Conservation (phyloP, 441 rosid species). For the Brassica balearica region DNA sequence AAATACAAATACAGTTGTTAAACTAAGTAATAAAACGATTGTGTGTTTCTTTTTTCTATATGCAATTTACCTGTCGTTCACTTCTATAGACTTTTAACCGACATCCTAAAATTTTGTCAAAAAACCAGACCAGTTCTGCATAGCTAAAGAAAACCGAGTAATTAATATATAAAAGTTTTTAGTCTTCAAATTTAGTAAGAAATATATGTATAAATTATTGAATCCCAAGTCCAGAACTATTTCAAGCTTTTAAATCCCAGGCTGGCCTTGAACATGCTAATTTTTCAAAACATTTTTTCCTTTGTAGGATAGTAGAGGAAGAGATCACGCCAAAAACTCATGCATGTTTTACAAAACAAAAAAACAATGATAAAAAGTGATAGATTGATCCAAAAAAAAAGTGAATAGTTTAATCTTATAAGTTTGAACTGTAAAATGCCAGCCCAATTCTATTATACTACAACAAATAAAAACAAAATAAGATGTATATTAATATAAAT, state of each 20-base stretch:
- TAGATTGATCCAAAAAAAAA: too few species aligned
- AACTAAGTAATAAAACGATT: not conserved
- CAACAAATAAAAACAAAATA: not conserved
- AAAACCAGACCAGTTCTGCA: not conserved
- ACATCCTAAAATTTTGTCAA: not conserved
- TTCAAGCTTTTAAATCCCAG: not conserved
- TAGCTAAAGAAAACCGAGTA: not conserved
- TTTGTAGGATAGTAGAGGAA: not conserved
- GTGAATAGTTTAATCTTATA: not conserved
- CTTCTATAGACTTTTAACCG: not conserved
- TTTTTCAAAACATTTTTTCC: not conserved
- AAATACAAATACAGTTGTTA: not conserved
- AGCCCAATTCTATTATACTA: not conserved
- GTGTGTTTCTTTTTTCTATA: not conserved
- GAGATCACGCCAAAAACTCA: slow-evolving; percentile 1
- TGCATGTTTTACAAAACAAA: not conserved
- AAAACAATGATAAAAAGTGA: not conserved
- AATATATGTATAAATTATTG: not conserved
- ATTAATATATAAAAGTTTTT: too few species aligned
- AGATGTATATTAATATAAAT: not conserved
- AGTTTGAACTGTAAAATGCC: not conserved
- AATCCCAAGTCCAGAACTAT: not conserved
- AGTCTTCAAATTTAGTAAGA: not conserved
- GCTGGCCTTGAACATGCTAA: not conserved
- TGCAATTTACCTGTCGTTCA: not conserved